phyloP scores from a whole-genome alignment of 2,329 filamentous ascomycete genomes.

The Sclerotinia glacialis region DNA sequence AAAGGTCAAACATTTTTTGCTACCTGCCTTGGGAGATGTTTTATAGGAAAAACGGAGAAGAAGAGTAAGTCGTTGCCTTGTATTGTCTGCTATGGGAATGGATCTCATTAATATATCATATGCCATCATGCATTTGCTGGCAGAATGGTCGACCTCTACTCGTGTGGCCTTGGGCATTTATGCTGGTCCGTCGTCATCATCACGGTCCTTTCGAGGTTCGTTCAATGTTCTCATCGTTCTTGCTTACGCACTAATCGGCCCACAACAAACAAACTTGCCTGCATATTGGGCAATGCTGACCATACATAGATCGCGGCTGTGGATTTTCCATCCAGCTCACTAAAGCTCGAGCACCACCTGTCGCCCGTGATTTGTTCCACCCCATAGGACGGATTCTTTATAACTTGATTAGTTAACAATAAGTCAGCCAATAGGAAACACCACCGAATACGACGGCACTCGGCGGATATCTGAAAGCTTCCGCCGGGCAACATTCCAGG shows the following conservation, averaged over 20 bases:
- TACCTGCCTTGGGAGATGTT: no score
- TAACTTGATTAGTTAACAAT: background rate
- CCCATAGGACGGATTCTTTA: background rate
- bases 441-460: slow-evolving; percentile 1
- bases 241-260: no score
- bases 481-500: background rate
- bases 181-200: background rate
- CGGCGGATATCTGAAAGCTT: background rate
- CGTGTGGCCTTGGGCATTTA: slow-evolving; percentile 8
- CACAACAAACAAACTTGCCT: background rate
- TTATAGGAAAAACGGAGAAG: no score
- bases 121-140: background rate
- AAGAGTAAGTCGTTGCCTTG: no score
- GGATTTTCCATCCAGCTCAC: background rate
- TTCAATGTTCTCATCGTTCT: background rate
- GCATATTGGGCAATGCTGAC: background rate
- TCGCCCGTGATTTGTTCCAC: background rate
- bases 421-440: slow-evolving; percentile 2
- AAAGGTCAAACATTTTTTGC: no score
- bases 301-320: background rate
- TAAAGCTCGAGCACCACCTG: background rate
- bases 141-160: background rate
- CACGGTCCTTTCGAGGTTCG: background rate
- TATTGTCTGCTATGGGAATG: background rate
- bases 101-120: background rate